Percentiles rank a stretch among this genome's conserved stretches.
These are phyloP conservation scores for Triangularia verruculosa DNA, from an alignment of 2,329 filamentous ascomycete species.

Conservation along the genomic window DNA sequence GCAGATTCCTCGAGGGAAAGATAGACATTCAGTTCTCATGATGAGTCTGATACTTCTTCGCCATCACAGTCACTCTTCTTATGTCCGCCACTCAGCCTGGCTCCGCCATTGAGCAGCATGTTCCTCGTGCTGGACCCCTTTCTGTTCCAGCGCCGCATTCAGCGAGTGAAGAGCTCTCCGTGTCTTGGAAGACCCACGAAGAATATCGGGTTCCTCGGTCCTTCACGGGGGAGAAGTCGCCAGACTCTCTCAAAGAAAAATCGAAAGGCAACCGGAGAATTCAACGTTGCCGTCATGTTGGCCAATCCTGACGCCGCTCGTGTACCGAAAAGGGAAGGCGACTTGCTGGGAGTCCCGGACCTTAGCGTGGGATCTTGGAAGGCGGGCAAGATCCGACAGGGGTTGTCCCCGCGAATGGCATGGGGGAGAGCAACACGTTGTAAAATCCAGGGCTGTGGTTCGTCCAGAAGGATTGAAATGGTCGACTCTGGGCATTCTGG, in stretches of 20 bases:
- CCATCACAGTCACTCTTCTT: not conserved
- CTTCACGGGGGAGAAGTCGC: not conserved
- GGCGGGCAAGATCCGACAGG: conserved; percentile 6
- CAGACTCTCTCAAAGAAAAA: not conserved
- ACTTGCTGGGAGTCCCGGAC: not conserved
- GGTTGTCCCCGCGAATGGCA: conserved; percentile 18
- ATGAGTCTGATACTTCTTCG: not conserved
- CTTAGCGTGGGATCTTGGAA: not conserved
- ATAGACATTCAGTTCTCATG: not conserved
- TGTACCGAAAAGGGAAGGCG: conserved; percentile 16
- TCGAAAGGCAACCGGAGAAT: not conserved
- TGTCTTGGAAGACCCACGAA: not conserved
- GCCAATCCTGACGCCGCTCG: conserved; percentile 14
- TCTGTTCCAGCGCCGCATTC: not conserved
- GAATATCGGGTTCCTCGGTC: not conserved
- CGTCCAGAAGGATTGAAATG: conserved; percentile 4
- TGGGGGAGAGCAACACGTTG: conserved; percentile 11
- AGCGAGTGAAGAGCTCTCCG: not conserved
- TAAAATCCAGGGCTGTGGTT: conserved; percentile 13
- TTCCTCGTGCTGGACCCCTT: not conserved
- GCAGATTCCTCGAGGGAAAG: not conserved
- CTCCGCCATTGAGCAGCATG: not conserved
- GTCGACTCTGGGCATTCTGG: not conserved
- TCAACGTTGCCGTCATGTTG: not conserved
- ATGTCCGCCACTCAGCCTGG: not conserved